Base-by-base conservation (phyloP, 1,284 basidiomycete species). In the Trichosporon coremiiforme region DNA sequence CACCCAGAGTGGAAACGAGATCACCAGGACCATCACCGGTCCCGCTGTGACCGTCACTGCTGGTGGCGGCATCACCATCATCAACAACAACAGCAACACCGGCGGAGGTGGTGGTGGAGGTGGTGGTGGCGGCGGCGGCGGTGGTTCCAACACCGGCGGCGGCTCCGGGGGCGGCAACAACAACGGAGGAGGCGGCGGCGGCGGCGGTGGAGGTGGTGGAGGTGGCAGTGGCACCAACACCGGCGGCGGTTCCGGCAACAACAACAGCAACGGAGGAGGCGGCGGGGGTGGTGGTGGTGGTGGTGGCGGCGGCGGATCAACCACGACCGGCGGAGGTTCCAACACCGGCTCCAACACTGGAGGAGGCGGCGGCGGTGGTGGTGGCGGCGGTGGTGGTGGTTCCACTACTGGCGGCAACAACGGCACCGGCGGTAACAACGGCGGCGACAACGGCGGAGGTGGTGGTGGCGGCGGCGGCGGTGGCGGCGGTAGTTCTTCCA, bases 61-160 rank as follows among this genome's bases (percentile, higher is more conserved):
- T 3, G 29, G 29, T 6, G 31, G 25, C 29, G 31, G 29, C 29
- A 17, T 60, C 15, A 60, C 31, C 29, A 60, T 31, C 55, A 60
- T 31, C 55, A 60, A 60, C 55, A 60, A 60, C 55, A 60, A 60
- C 55, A 60, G 9, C 55, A 60, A 60, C 55, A 60, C 10, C 55
- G 55, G 55, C 31, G 55, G 55, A 9, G 55, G 55, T 13, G 55
- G 55, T 15, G 55, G 25, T 10, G 55, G 55, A 13, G 55, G 55
- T 8, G 55, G 55, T 17, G 55, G 55, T 31, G 55, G 55, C 2
- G 25, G 25, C 25, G 25, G 25, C 25, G 25, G 25, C 25, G 25
- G 25, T 25, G 25, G 25, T 25, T 25, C 25, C 25, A 25, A 1
- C 3, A 25, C 25, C 3, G 25, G 25, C 25, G 25, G 25, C 25